Evolutionary conservation across 2,329 filamentous ascomycete species (phyloP).

Genomic region (Madurella mycetomatis): DNA sequence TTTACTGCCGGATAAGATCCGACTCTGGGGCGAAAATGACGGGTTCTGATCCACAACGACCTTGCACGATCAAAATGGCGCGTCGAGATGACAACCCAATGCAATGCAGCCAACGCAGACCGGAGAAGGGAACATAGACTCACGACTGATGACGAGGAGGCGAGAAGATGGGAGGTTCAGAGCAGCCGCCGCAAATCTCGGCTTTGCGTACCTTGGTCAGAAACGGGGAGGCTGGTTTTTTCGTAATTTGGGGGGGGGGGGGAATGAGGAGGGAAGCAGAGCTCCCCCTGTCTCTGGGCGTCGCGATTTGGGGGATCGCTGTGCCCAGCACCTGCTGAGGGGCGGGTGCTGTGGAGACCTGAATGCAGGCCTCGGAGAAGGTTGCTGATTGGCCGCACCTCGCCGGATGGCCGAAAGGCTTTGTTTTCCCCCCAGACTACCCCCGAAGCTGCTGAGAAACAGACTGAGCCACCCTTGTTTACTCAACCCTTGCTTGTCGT

Average conservation of each 20-base stretch:
- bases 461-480: slow-evolving; percentile 6
- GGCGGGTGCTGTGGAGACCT: slow-evolving; percentile 23
- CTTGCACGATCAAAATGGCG: neutral
- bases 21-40: slow-evolving; percentile 5
- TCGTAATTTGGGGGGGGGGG: no score
- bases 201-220: neutral
- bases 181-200: slow-evolving; percentile 15
- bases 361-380: slow-evolving; percentile 12
- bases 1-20: slow-evolving; percentile 26
- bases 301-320: slow-evolving; percentile 17
- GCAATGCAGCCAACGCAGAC: neutral
- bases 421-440: slow-evolving; percentile 21
- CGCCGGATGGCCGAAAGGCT: slow-evolving; percentile 19
- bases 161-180: neutral
- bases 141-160: slow-evolving; percentile 6
- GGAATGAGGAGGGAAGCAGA: slow-evolving; percentile 10
- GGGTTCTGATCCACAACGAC: slow-evolving; percentile 13
- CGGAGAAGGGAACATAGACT: slow-evolving; percentile 4
- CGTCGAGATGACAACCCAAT: neutral
- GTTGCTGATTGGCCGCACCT: slow-evolving; percentile 21
- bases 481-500: slow-evolving; percentile 9
- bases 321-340: slow-evolving; percentile 7
- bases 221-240: slow-evolving; percentile 27
- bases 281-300: slow-evolving; percentile 15
- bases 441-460: slow-evolving; percentile 16